These are phyloP conservation scores for Leishmania guyanensis DNA, from an alignment of 208 protist genomes.

Conservation along the genomic window DNA sequence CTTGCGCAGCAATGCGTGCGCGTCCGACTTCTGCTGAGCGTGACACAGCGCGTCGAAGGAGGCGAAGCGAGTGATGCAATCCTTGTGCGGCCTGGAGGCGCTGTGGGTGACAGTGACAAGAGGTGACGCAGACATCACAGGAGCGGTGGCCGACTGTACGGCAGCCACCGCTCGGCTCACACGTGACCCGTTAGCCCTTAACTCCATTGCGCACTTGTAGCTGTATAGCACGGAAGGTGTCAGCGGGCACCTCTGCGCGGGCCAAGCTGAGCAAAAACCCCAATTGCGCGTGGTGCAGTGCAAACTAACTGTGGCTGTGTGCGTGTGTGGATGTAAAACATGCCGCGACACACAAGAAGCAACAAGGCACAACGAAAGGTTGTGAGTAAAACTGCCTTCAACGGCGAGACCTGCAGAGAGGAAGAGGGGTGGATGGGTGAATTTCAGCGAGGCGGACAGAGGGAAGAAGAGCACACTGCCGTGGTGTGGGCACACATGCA, in stretches of 20 bases:
- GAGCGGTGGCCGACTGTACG: slow-evolving; percentile 39
- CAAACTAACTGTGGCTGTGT: background rate
- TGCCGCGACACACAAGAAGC: background rate
- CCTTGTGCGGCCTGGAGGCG: background rate
- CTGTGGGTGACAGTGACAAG: slow-evolving; percentile 12
- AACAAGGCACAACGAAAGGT: background rate
- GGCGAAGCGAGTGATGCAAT: slow-evolving; percentile 40
- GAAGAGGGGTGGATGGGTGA: background rate
- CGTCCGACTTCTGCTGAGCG: slow-evolving; percentile 34
- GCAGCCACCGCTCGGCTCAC: slow-evolving; percentile 73
- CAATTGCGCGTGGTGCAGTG: background rate
- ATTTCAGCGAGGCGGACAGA: background rate
- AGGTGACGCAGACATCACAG: slow-evolving; percentile 25
- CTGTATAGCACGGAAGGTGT: too few species aligned
- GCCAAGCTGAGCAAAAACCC: background rate
- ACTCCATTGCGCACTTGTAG: slow-evolving; percentile 9
- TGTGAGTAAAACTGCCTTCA: background rate
- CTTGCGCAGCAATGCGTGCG: slow-evolving; percentile 36
- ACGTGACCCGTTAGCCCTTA: slow-evolving; percentile 13
- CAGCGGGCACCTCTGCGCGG: background rate
- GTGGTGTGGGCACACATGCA: background rate
- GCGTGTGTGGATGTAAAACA: background rate
- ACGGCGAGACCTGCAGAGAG: background rate
- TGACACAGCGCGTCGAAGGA: slow-evolving; percentile 39
- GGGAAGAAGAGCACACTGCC: background rate